Evolutionary conservation across 139 green algal genomes (phyloP), one percentile per base, ranked within the genome.

Genomic region (Pleodorina starrii): DNA sequence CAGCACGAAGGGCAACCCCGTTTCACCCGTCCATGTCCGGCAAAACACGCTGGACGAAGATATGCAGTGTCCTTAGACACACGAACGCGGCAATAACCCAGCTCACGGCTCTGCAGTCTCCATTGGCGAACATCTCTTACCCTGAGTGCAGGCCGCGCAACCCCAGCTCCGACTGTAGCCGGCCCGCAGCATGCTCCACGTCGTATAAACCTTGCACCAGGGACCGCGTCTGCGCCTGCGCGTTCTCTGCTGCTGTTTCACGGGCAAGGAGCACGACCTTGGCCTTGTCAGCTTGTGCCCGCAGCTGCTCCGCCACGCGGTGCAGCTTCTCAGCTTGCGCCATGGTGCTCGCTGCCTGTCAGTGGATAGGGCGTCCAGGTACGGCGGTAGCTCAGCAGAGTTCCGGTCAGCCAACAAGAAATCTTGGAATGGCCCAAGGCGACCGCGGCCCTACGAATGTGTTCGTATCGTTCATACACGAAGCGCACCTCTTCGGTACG

Each of bases 181-280:
- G 48, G 25, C 66, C 50, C 0, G 84, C 84, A 1, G 69, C 84
- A 19, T 73, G 38, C 27, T 89, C 84, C 38, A 89, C 84, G 21
- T 73, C 38, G 23, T 82, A 73, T 36, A 89, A 42, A 3, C 69
- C 69, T 68, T 89, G 84, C 48, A 89, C 14, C 46, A 89, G 51
- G 9, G 48, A 63, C 25, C 50, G 69, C 12, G 71, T 32, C 50
- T 89, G 84, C 69, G 40, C 27, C 84, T 74, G 48, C 5, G 84
- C 69, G 0, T 81, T 54, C 2, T 2, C 23, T 14, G 84, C 27
- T 14, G 48, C 69, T 35, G 57, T 72, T 27, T 89, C 69, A 9
- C 66, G 68, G 1, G 17, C 36, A 3, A 19, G 16, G 3, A 89
- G 27, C 27, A 36, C 50, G 12, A 36, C 69, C 50, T 73, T 89